Evolutionary conservation across 2,329 filamentous ascomycete genomes (phyloP), one percentile per base, ranked within the genome.

Genomic region (Orbilia blumenaviensis): DNA sequence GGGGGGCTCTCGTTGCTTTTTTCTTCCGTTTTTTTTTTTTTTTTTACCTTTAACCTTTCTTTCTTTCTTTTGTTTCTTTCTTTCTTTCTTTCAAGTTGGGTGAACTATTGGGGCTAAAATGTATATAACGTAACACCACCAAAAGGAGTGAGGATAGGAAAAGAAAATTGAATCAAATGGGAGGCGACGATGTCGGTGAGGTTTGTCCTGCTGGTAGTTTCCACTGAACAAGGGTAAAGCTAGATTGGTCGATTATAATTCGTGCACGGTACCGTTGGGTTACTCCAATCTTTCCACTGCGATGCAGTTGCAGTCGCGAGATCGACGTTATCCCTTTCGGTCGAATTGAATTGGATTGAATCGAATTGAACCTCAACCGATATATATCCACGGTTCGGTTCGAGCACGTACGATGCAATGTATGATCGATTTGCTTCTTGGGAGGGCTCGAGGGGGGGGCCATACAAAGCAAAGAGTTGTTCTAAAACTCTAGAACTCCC

Each of bases 81-180:
- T 46, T 46, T 46, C 18, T 23, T 23, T 2, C 18, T 21, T 46
- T 3, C n/a, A n/a, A n/a, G n/a, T n/a, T n/a, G n/a, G n/a, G n/a
- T n/a, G 23, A 46, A 3, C 42, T 50, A 41, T 41, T 8, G 29
- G 48, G 63, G 63, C 56, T 52, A 75, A 76, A 50, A 38, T 42
- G 48, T 69, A 54, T 69, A 58, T 69, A 67, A 76, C 72, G 64
- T 76, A 76, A 66, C 72, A 76, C 72, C 64, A 76, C 64, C 64
- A 64, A 69, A 69, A 76, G 58, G 72, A 69, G 64, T 29, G 42
- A 56, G 16, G 18, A 38, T n/a, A 18, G 52, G 38, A 62, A 60
- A 18, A 68, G 64, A 42, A 44, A 36, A 18, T 46, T 56, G 69
- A 46, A 46, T 63, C 56, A 58, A 54, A 41, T 21, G 44, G 64